Evolutionary conservation across 352 stramenopile genomes (phyloP).

Genomic region (Globisporangium cystogenes): DNA sequence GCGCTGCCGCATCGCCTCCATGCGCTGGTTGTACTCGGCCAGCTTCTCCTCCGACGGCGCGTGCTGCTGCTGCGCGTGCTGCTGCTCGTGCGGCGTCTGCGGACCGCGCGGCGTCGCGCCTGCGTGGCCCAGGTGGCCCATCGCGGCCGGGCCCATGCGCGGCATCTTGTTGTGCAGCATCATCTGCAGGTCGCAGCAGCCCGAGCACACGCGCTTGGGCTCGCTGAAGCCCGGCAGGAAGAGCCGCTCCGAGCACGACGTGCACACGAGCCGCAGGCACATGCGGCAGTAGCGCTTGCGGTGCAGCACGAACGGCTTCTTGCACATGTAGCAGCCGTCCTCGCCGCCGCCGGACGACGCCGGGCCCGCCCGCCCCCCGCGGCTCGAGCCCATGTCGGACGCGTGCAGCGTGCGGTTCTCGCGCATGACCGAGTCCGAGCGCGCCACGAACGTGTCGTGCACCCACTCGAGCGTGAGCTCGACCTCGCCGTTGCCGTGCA

Average conservation of each 20-base stretch:
- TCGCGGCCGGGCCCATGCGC: constrained; percentile 26
- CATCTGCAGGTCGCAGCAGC: constrained; percentile 85
- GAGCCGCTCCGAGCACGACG: constrained; percentile 79
- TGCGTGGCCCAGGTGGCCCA: constrained; percentile 11
- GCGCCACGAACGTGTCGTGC: constrained; percentile 86
- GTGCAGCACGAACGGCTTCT: constrained; percentile 73
- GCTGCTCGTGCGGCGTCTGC: too few species aligned
- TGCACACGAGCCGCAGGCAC: constrained; percentile 80
- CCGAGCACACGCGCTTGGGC: constrained; percentile 79
- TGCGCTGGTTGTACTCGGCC: constrained; percentile 52
- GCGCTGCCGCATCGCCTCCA: constrained; percentile 76
- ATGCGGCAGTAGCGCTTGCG: constrained; percentile 82
- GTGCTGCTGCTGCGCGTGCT: constrained; percentile 4
- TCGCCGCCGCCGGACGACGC: constrained; percentile 24
- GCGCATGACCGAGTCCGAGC: constrained; percentile 80
- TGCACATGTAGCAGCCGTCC: constrained; percentile 79
- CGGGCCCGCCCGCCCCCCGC: constrained; percentile 10
- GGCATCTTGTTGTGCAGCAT: constrained; percentile 85
- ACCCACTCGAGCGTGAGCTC: constrained; percentile 88
- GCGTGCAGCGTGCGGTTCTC: constrained; percentile 41
- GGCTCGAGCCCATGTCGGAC: constrained; percentile 10
- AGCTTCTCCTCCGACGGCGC: constrained; percentile 54
- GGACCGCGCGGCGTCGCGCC: constrained; percentile 5
- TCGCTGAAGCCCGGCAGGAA: constrained; percentile 86
- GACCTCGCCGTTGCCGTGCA: constrained; percentile 78